Base-by-base conservation (phyloP, 2,329 filamentous ascomycete genomes). In the Colletotrichum magnum region DNA sequence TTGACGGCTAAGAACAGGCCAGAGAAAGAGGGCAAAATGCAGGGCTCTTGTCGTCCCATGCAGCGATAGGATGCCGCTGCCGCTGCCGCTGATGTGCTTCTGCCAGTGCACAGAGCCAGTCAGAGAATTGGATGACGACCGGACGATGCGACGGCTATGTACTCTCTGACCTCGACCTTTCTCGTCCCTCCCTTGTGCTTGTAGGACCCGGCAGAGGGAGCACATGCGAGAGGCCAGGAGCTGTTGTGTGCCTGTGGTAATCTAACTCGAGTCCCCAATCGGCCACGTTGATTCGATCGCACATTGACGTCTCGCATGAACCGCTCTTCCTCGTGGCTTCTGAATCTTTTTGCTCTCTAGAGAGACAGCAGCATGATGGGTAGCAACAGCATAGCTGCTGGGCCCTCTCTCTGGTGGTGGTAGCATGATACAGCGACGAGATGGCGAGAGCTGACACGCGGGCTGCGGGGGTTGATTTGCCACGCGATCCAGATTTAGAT, bases 1-100 rank as follows among this genome's bases (percentile, higher is more conserved):
- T 24, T 28, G 24, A 21, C 18, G 18, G n/a, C 45, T 21, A 48
- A 48, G 16, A 48, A 48, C 45, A 18, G 45, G 7, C 32, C 7
- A 36, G 48, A 45, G 48, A 32, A 51, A 28, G 45, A 56, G 32
- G 36, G 18, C n/a, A 47, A 47, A 26, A 53, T 64, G 59, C 48
- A 68, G 66, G 61, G 54, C 66, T 50, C 54, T 36, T 69, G 24
- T 69, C 66, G 61, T 69, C 61, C 53, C 61, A 68, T 58, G 39
- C 66, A 59, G 41, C 41, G 41, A 43, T 43, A n/a, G 21, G 53
- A 39, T 47, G 60, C 50, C 45, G 47, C 39, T 61, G 50, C 53
- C 53, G 43, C 43, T 64, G 59, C 18, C 50, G 50, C 50, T 62
- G 59, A 61, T 61, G 50, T 56, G 36, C 50, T 67, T 56, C 62